Base-by-base conservation (phyloP, 257 asterid genomes). In the Ilex aquifolium region DNA sequence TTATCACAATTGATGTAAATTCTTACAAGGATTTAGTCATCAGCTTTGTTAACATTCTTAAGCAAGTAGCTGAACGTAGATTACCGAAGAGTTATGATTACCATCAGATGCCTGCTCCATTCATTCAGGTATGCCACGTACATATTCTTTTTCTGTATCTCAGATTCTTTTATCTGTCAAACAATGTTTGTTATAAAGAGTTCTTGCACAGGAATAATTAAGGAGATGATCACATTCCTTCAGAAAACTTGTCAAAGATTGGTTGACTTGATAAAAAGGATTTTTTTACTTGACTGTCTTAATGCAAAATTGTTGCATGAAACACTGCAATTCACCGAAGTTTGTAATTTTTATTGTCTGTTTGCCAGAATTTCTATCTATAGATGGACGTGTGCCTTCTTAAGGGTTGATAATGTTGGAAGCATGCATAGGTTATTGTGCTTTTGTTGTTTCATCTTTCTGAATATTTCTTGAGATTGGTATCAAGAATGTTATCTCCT, bases 101-200 rank as follows among this genome's bases (percentile, higher is more conserved):
- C 75, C 99, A 93, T 82, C 97, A 90, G 80, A 85, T 83, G 96
- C 96, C 99, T 60, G 97, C 99, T 67, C 99, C 97, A 31, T 93
- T 93, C 78, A 81, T 93, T 76, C 99, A 93, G 97, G 99, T 74
- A 48, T 49, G 63, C 54, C 30, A 53, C 14, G 2, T 44, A 44
- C 50, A 36, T 36, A 4, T 36, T 36, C 8, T 36, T 36, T 49
- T 49, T 49, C 54, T 49, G 14, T 11, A 49, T 4, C 14, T 49
- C 54, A 49, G 10, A 49, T 49, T 15, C n/a, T 49, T 11, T 49
- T 15, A 4, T 11, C 14, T 12, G 14, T 6, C 4, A 15, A 15
- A 49, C 16, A 21, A 53, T n/a, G 14, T 15, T 21, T 17, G 5
- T 6, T 2, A 53, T 53, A 15, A 53, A 14, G 27, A 15, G 30